Percentiles rank a stretch among this genome's conserved stretches.
Conservation (phyloP, 768 basidiomycete genomes). For the Hydnomerulius pinastri region DNA sequence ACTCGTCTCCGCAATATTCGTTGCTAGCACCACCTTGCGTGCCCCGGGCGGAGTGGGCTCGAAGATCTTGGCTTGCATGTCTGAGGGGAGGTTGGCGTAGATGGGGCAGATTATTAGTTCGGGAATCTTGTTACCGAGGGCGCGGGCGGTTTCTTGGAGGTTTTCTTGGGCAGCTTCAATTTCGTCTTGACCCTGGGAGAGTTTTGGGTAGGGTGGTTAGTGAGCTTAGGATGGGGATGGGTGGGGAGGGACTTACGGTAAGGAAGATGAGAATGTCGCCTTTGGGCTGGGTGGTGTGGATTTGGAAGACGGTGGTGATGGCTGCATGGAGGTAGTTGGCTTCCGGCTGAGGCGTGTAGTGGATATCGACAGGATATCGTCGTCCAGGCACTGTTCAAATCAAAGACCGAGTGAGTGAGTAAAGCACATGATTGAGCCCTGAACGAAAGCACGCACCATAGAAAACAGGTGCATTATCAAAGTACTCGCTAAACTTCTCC, state of each 20-base stretch:
- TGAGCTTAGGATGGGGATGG: background rate
- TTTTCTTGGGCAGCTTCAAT: conserved; percentile 98
- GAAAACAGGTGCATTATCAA: conserved; percentile 94
- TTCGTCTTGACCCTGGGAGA: conserved; percentile 86
- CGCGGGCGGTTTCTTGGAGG: conserved; percentile 90
- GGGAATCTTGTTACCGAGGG: conserved; percentile 92
- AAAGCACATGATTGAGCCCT: background rate
- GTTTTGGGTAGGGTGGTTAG: conserved; percentile 1
- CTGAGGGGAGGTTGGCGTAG: conserved; percentile 97
- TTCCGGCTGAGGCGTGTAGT: conserved; percentile 98
- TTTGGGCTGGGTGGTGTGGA: conserved; percentile 97
- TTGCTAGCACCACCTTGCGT: conserved; percentile 95
- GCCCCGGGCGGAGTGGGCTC: conserved; percentile 97
- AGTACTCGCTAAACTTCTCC: conserved; percentile 97
- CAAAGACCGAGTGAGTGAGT: conserved; percentile 16
- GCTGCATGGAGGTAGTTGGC: conserved; percentile 99
- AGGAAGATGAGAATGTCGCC: conserved; percentile 98
- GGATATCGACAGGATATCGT: conserved; percentile 96
- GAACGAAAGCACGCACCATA: conserved; percentile 57
- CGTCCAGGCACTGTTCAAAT: conserved; percentile 91
- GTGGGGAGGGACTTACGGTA: conserved; percentile 56
- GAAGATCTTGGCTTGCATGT: conserved; percentile 99
- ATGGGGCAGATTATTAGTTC: conserved; percentile 97
- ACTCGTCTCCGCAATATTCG: conserved; percentile 99
- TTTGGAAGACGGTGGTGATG: conserved; percentile 98